A percentile compares a stretch with the other conserved stretches of the same genome.
Evolutionary conservation across 257 asterid genomes (phyloP).

Genomic region (Solanum arcanum): DNA sequence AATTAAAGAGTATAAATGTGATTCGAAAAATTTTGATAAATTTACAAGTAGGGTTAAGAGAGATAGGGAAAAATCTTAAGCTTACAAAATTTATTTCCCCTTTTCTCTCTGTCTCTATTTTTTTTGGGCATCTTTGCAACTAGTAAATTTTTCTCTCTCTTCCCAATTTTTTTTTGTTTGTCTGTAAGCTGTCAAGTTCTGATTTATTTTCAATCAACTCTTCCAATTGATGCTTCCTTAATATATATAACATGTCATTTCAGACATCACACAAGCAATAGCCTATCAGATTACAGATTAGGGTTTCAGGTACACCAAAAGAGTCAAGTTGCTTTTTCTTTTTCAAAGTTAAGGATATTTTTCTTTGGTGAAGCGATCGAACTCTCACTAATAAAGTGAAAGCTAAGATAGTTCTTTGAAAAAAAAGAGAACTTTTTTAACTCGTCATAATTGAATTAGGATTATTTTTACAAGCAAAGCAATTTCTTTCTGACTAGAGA

Average conservation of each 20-base stretch:
- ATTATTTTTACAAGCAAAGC: slow-evolving; percentile 3
- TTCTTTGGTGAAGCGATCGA: background rate
- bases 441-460: slow-evolving; percentile 5
- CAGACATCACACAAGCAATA: slow-evolving; percentile 19
- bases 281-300: slow-evolving; percentile 32
- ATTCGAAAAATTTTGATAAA: background rate
- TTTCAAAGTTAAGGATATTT: too few species aligned
- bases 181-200: slow-evolving; percentile 35
- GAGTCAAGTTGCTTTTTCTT: slow-evolving; percentile 1
- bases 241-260: slow-evolving; percentile 29
- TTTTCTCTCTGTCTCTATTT: background rate
- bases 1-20: rapidly evolving
- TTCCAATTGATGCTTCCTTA: slow-evolving; percentile 33
- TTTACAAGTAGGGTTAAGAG: background rate
- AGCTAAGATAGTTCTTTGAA: background rate
- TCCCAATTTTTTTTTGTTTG: background rate
- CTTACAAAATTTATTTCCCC: background rate
- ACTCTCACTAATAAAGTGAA: background rate
- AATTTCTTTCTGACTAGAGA: background rate
- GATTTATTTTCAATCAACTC: slow-evolving; percentile 13
- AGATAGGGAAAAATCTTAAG: background rate
- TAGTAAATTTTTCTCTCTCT: background rate
- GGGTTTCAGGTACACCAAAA: slow-evolving; percentile 32
- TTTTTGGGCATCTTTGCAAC: slow-evolving; percentile 5
- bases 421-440: background rate